These are phyloP conservation scores for Penicillium freii DNA, from an alignment of 2,329 filamentous ascomycete genomes.

Conservation along the genomic window DNA sequence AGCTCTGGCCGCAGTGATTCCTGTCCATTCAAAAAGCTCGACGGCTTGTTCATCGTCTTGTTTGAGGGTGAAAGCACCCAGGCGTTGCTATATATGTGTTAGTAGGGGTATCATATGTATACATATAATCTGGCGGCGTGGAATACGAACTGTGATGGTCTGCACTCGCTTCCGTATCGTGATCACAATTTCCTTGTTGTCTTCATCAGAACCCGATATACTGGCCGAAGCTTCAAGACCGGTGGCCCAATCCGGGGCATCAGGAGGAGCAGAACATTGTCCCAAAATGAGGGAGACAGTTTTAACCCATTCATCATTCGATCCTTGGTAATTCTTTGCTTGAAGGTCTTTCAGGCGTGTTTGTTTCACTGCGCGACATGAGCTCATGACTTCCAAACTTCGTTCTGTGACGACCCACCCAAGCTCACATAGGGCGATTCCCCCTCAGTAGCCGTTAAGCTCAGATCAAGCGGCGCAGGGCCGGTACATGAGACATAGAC, in stretches of 20 bases:
- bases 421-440: conserved; percentile 53
- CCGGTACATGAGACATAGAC: conserved; percentile 47
- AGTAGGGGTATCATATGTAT: conserved; percentile 11
- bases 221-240: conserved; percentile 36
- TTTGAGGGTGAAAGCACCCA: conserved; percentile 54
- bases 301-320: conserved; percentile 43
- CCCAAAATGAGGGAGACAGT: conserved; percentile 39
- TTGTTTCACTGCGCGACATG: conserved; percentile 36
- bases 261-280: conserved; percentile 22
- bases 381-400: conserved; percentile 6
- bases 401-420: conserved; percentile 33
- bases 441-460: conserved; percentile 58
- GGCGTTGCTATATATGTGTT: conserved; percentile 44
- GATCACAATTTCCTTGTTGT: conserved; percentile 39
- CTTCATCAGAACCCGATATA: conserved; percentile 25
- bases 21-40: conserved; percentile 57
- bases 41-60: conserved; percentile 56
- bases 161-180: conserved; percentile 45
- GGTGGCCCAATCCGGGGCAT: conserved; percentile 18
- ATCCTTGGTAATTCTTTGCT: conserved; percentile 45
- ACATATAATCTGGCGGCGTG: not conserved
- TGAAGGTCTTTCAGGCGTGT: conserved; percentile 38
- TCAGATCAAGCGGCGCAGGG: conserved; percentile 50
- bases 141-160: conserved; percentile 49
- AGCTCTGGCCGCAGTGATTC: conserved; percentile 47